phyloP scores from a whole-genome alignment of 306 rosid species.

The Dalbergia oliveri region DNA sequence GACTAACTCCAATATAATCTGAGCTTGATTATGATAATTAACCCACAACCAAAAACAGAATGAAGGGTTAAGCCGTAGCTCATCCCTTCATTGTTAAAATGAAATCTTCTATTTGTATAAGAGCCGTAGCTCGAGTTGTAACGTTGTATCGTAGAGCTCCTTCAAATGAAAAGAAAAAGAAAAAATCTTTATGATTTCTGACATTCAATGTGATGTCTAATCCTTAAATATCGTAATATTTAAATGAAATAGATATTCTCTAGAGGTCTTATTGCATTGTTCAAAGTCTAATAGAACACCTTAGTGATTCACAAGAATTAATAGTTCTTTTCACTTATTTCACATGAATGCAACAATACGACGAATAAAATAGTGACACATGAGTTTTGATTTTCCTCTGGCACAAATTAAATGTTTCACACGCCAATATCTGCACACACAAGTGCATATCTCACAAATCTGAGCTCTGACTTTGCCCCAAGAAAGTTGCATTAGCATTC shows the following conservation, averaged over 20 bases:
- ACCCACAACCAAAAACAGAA: no score
- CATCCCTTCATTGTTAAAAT: not conserved
- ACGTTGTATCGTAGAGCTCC: no score
- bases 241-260: no score
- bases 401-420: not conserved
- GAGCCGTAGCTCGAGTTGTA: no score
- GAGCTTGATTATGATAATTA: no score
- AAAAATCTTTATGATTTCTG: no score
- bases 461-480: slow-evolving; percentile 48
- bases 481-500: slow-evolving; percentile 69
- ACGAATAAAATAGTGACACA: not conserved
- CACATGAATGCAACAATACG: slow-evolving; percentile 35
- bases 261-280: not conserved
- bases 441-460: slow-evolving; percentile 14
- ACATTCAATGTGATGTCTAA: not conserved
- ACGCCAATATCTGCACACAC: not conserved
- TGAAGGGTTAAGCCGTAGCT: no score
- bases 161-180: no score
- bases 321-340: slow-evolving; percentile 16
- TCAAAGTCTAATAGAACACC: no score
- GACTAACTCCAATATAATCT: no score
- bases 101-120: not conserved
- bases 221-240: no score
- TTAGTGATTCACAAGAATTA: not conserved
- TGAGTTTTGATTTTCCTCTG: not conserved